A percentile compares a stretch with the other conserved stretches of the same genome.
Evolutionary conservation across 192 early-diverging fungal genomes (phyloP).

Genomic region (Ramicandelaber brevisporus): DNA sequence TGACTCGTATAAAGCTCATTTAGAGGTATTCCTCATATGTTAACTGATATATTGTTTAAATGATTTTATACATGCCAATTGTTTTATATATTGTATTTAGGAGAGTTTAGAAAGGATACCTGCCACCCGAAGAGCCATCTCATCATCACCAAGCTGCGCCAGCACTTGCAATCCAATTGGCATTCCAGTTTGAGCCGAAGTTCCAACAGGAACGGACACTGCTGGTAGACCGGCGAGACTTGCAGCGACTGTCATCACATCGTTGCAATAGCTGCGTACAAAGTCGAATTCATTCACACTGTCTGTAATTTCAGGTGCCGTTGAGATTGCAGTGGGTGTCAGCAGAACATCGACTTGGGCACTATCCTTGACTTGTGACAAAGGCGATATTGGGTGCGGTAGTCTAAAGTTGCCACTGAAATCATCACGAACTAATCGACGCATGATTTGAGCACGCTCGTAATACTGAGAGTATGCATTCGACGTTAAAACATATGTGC

Average conservation of each 20-base stretch:
- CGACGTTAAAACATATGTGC: conserved; percentile 61
- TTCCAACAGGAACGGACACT: conserved; percentile 30
- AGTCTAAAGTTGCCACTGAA: conserved; percentile 46
- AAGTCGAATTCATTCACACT: conserved; percentile 7
- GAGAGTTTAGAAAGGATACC: no score
- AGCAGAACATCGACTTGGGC: conserved; percentile 41
- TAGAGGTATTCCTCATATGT: no score
- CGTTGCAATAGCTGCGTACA: conserved; percentile 45
- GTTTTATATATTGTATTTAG: no score
- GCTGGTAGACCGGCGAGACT: conserved; percentile 64
- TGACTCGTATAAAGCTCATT: no score
- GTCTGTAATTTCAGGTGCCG: conserved; percentile 30
- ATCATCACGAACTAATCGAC: conserved; percentile 47
- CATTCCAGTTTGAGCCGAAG: conserved; percentile 14
- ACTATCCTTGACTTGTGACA: not conserved
- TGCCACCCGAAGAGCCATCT: conserved; percentile 23
- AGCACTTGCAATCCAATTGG: conserved; percentile 70
- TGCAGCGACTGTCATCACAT: conserved; percentile 74
- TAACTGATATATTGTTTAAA: no score
- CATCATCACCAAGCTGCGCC: conserved; percentile 65
- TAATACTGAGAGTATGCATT: conserved; percentile 41
- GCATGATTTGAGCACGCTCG: conserved; percentile 54
- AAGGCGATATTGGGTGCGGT: conserved; percentile 14
- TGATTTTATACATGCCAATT: no score
- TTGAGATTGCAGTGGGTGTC: conserved; percentile 48